Percentiles rank a stretch among this genome's conserved stretches.
Conservation (phyloP, 495 filamentous ascomycete genomes). For the Aspergillus coremiiformis region DNA sequence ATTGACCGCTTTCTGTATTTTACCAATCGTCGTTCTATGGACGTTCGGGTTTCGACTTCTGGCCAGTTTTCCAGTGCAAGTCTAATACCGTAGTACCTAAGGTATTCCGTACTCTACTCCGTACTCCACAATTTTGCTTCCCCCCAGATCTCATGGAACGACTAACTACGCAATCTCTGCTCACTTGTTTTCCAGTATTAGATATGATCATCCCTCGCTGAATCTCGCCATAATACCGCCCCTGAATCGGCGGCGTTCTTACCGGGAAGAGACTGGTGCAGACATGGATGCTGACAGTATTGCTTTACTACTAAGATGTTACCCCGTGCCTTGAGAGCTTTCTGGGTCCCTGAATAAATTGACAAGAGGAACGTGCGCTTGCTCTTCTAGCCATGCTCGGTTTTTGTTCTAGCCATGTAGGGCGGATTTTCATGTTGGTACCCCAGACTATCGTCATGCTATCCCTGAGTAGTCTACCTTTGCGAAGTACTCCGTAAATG, state of each 20-base stretch:
- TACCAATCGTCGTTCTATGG: too few species aligned
- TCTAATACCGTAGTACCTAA: too few species aligned
- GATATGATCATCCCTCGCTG: background rate
- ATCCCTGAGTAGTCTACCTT: background rate
- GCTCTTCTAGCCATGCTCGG: background rate
- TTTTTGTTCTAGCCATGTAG: background rate
- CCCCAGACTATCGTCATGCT: background rate
- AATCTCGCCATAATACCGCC: background rate
- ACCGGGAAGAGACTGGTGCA: background rate
- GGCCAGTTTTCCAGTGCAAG: background rate
- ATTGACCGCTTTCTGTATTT: too few species aligned
- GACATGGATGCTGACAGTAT: background rate
- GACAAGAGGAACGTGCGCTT: background rate
- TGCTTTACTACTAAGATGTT: too few species aligned
- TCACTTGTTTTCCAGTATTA: background rate
- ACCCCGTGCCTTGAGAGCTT: background rate
- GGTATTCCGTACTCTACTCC: too few species aligned
- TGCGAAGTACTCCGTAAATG: background rate
- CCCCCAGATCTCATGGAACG: conserved; percentile 1
- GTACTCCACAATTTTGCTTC: conserved; percentile 11
- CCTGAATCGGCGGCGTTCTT: background rate
- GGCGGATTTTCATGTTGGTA: background rate
- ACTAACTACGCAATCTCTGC: background rate
- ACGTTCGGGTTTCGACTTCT: too few species aligned
- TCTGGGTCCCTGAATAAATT: background rate